phyloP scores from a whole-genome alignment of 208 protist species.

The Acanthamoeba royreba region DNA sequence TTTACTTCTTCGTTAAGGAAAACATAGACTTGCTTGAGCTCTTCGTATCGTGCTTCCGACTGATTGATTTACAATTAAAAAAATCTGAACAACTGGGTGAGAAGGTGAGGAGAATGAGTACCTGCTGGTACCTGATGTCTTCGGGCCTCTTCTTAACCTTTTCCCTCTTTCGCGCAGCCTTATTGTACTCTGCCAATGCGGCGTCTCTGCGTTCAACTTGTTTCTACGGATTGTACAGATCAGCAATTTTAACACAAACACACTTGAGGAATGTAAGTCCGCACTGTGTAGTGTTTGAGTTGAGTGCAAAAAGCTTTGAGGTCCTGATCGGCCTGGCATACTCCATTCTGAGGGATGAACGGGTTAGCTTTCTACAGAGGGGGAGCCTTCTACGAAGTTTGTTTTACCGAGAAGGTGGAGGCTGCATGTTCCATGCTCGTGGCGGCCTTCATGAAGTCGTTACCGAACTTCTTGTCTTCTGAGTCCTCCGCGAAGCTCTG shows the following conservation, averaged over 20 bases:
- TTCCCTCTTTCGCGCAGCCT: neutral
- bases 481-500: neutral
- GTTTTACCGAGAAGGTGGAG: neutral
- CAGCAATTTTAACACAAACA: neutral
- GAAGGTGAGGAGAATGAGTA: neutral
- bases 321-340: neutral
- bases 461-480: neutral
- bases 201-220: neutral
- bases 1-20: constrained; percentile 46
- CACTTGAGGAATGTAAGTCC: neutral
- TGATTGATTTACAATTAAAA: neutral
- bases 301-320: neutral
- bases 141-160: neutral
- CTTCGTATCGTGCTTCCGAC: constrained; percentile 1
- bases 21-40: neutral
- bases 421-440: neutral
- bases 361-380: neutral
- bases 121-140: constrained; percentile 10
- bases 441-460: constrained; percentile 23
- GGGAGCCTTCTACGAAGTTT: neutral
- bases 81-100: neutral
- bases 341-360: neutral
- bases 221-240: neutral
- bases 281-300: constrained; percentile 27
- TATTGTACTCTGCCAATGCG: neutral